phyloP scores from a whole-genome alignment of 2,329 filamentous ascomycete species.

The Akanthomyces dipterigenus region DNA sequence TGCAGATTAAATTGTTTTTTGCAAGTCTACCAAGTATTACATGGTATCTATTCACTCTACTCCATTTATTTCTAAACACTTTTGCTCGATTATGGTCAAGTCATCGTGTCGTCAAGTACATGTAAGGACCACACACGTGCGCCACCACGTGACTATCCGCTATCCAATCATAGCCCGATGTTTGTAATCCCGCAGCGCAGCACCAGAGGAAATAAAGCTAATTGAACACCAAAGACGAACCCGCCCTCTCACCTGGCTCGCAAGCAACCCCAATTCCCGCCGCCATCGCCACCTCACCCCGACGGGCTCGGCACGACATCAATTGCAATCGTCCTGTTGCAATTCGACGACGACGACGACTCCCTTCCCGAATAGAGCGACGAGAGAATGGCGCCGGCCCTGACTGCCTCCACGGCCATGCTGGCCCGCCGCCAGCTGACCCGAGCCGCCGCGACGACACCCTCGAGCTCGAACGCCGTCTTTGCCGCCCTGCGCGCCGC shows the following conservation, averaged over 20 bases:
- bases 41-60: too few species aligned
- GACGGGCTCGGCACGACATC: constrained; percentile 8
- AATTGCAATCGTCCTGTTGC: constrained; percentile 6
- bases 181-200: constrained; percentile 35
- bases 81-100: neutral
- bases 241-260: constrained; percentile 8
- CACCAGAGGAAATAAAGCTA: constrained; percentile 15
- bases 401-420: constrained; percentile 26
- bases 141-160: constrained; percentile 17
- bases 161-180: constrained; percentile 30
- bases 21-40: too few species aligned
- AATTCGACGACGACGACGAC: constrained; percentile 9
- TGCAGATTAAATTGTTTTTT: too few species aligned
- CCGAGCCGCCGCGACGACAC: constrained; percentile 16
- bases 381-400: constrained; percentile 26
- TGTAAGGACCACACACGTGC: constrained; percentile 22
- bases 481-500: constrained; percentile 18
- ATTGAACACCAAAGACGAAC: constrained; percentile 9
- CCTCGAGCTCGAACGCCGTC: constrained; percentile 13
- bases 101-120: neutral
- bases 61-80: neutral
- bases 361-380: neutral
- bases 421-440: constrained; percentile 30
- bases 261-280: neutral
- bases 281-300: neutral